Conservation (phyloP, 176 grass and related monocot species). For the Avena insularis region DNA sequence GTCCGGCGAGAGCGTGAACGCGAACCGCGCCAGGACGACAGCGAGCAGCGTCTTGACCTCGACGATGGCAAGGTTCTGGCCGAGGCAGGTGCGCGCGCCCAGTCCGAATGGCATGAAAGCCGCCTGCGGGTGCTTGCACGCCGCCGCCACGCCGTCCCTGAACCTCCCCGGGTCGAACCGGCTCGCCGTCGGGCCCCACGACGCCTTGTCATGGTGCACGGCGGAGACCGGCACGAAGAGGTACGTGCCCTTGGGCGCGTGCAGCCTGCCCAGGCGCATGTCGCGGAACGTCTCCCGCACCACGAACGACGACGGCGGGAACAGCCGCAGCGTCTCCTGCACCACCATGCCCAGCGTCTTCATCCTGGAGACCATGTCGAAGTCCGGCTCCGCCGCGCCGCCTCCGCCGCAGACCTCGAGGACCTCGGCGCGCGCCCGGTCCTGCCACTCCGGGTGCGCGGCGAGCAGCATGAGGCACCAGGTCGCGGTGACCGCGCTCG, state of each 20-base stretch:
- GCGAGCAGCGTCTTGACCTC: constrained; percentile 69
- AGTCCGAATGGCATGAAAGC: constrained; percentile 72
- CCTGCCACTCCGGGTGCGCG: constrained; percentile 77
- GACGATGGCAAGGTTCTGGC: constrained; percentile 65
- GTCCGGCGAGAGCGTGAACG: constrained; percentile 48
- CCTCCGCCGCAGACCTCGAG: constrained; percentile 38
- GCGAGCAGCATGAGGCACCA: constrained; percentile 95
- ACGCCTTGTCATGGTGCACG: constrained; percentile 53
- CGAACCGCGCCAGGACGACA: constrained; percentile 47
- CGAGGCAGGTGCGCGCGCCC: constrained; percentile 65
- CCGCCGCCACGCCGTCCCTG: constrained; percentile 45
- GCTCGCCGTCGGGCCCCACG: constrained; percentile 47
- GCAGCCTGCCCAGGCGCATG: constrained; percentile 51
- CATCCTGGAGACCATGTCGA: constrained; percentile 60
- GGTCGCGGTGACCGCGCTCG: constrained; percentile 63
- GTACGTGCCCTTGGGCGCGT: constrained; percentile 54
- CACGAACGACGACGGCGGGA: constrained; percentile 63
- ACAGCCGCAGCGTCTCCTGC: constrained; percentile 72
- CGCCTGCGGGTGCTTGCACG: constrained; percentile 59
- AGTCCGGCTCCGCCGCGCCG: constrained; percentile 25
- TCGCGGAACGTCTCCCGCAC: constrained; percentile 59
- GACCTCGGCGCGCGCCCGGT: constrained; percentile 59
- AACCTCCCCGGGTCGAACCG: constrained; percentile 58
- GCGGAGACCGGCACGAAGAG: constrained; percentile 59
- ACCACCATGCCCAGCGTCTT: constrained; percentile 64